phyloP scores from a whole-genome alignment of 306 rosid genomes.

The Coriaria nepalensis region DNA sequence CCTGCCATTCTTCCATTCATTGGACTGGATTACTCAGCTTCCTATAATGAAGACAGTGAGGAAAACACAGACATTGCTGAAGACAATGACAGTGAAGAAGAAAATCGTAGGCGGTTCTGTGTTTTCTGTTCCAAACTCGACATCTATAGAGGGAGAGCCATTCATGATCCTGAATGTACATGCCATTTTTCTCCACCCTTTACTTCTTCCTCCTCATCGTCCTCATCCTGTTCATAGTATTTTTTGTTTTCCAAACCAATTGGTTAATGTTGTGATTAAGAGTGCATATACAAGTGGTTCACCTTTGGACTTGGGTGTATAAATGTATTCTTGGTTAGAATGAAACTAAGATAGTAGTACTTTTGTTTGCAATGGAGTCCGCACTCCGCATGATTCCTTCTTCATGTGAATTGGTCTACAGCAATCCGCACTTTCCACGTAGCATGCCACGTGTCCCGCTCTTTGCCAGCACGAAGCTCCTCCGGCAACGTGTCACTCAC shows the following conservation, averaged over 20 bases:
- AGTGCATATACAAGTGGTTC: too few species aligned
- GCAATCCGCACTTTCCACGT: conserved; percentile 17
- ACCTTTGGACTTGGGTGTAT: too few species aligned
- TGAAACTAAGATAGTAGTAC: too few species aligned
- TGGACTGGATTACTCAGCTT: conserved; percentile 32
- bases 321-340: too few species aligned
- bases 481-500: conserved; percentile 17
- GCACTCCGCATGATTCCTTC: neutral
- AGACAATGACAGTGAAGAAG: conserved; percentile 21
- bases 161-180: conserved; percentile 45
- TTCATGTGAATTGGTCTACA: neutral
- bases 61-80: conserved; percentile 12
- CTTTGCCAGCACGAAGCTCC: conserved; percentile 16
- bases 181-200: conserved; percentile 28
- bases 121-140: conserved; percentile 59
- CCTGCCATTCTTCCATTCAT: conserved; percentile 38
- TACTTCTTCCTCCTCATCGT: conserved; percentile 33
- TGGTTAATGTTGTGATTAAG: too few species aligned
- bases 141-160: conserved; percentile 25
- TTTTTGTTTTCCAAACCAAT: too few species aligned
- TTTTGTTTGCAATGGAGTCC: too few species aligned
- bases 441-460: conserved; percentile 12
- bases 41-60: conserved; percentile 21
- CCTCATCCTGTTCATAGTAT: conserved; percentile 33
- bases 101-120: conserved; percentile 38